Evolutionary conservation across 1,284 basidiomycete species (phyloP).

Genomic region (Mycena sp.): DNA sequence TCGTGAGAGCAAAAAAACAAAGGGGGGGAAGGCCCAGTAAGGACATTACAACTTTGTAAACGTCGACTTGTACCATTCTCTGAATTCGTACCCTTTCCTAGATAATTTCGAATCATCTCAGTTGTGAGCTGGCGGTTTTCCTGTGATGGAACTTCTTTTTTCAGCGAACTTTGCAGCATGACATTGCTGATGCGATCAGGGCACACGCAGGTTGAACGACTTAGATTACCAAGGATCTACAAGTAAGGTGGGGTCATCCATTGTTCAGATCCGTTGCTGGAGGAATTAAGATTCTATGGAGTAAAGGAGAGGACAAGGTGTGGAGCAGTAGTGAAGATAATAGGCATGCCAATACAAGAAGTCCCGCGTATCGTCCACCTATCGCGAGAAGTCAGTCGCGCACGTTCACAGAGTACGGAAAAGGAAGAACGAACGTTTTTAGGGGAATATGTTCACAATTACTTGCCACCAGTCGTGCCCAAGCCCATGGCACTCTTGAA

Average conservation of each 20-base stretch:
- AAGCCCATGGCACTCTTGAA: conserved; percentile 85
- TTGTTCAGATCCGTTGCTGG: too few relatives aligned
- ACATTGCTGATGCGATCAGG: too few relatives aligned
- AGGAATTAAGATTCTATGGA: too few relatives aligned
- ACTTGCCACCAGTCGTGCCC: conserved; percentile 88
- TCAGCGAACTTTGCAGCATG: too few relatives aligned
- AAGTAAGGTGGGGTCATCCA: too few relatives aligned
- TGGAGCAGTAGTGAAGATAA: too few relatives aligned
- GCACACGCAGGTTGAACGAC: too few relatives aligned
- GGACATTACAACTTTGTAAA: conserved; percentile 3
- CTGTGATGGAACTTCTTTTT: too few relatives aligned
- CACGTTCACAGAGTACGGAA: conserved; percentile 21
- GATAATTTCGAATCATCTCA: too few relatives aligned
- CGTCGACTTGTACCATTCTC: conserved; percentile 22
- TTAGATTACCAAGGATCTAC: too few relatives aligned
- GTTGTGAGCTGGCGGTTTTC: too few relatives aligned
- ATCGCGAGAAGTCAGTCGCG: not conserved
- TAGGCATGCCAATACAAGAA: conserved; percentile 3
- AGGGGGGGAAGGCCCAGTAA: conserved; percentile 59
- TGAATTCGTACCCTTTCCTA: conserved; percentile 5
- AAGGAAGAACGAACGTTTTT: conserved; percentile 16
- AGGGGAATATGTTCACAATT: conserved; percentile 41
- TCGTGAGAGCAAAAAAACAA: conserved; percentile 58
- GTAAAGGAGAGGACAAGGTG: too few relatives aligned
- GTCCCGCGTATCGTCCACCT: conserved; percentile 14